Conservation (phyloP, 306 rosid species). For the Bauhinia variegata region DNA sequence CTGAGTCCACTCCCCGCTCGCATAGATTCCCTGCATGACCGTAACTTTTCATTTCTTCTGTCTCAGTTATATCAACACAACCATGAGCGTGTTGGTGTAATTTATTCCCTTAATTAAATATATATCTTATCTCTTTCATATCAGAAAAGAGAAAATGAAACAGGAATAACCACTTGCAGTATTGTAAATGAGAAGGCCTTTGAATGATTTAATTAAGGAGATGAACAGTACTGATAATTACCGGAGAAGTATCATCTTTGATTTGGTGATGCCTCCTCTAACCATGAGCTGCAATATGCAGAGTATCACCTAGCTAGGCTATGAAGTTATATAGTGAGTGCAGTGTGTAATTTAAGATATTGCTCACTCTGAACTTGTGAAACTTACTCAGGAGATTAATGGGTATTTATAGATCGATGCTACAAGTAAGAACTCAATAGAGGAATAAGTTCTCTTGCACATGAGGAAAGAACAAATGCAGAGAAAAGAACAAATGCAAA, state of each 20-base stretch:
- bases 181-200: not conserved
- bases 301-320: not conserved
- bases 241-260: constrained; percentile 42
- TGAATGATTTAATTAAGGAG: not conserved
- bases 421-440: too few species aligned
- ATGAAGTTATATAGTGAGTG: not conserved
- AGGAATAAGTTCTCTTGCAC: constrained; percentile 27
- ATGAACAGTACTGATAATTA: constrained; percentile 16
- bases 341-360: not conserved
- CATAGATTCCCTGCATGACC: constrained; percentile 40
- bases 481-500: not conserved
- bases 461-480: not conserved
- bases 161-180: not conserved
- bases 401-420: constrained; percentile 32
- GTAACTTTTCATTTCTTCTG: not conserved
- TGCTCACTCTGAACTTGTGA: not conserved
- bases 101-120: too few species aligned
- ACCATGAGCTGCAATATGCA: constrained; percentile 30
- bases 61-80: not conserved
- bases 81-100: too few species aligned
- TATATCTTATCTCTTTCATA: too few species aligned
- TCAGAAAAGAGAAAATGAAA: not conserved
- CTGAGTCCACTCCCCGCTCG: constrained; percentile 18
- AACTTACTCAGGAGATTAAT: not conserved
- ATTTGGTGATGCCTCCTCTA: constrained; percentile 35